Conservation (phyloP, 164 flowering plant genomes). For the Vitis rotundifolia region DNA sequence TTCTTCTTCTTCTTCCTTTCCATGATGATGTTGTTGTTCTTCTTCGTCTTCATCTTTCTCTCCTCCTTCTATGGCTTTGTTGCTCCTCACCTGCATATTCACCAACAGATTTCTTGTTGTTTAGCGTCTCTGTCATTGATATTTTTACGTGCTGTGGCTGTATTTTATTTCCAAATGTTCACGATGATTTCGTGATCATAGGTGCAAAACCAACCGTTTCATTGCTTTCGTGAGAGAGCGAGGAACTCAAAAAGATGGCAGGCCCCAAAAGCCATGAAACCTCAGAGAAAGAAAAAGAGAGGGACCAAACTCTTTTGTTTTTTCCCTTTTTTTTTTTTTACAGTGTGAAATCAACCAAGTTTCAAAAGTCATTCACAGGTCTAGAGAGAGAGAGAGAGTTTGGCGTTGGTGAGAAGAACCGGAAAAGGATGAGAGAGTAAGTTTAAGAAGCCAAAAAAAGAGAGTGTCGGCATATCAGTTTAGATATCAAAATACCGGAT, state of each 20-base stretch:
- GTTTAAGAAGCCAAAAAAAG: no score
- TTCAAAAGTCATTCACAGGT: no score
- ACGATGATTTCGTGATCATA: slow-evolving; percentile 48
- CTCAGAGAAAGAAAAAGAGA: not conserved
- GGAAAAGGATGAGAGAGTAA: no score
- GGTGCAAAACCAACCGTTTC: slow-evolving; percentile 3
- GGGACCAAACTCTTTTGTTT: not conserved
- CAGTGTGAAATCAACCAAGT: no score
- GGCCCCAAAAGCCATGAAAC: not conserved
- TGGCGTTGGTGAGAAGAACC: no score
- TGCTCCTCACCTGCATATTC: slow-evolving; percentile 41
- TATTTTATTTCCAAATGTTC: slow-evolving; percentile 16
- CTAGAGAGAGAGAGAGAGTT: not conserved
- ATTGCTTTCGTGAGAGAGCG: slow-evolving; percentile 21
- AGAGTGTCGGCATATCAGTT: no score
- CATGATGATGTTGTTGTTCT: not conserved
- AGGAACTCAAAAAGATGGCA: not conserved
- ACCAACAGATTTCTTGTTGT: not conserved
- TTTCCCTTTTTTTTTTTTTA: no score
- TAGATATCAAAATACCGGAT: not conserved
- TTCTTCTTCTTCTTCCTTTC: slow-evolving; percentile 15
- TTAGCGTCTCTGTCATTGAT: slow-evolving; percentile 1
- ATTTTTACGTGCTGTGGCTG: slow-evolving; percentile 1
- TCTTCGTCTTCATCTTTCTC: slow-evolving; percentile 3
- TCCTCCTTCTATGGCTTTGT: slow-evolving; percentile 19